Base-by-base conservation (phyloP, 1,139 yeast genomes). In the Sugiyamaella novakii region DNA sequence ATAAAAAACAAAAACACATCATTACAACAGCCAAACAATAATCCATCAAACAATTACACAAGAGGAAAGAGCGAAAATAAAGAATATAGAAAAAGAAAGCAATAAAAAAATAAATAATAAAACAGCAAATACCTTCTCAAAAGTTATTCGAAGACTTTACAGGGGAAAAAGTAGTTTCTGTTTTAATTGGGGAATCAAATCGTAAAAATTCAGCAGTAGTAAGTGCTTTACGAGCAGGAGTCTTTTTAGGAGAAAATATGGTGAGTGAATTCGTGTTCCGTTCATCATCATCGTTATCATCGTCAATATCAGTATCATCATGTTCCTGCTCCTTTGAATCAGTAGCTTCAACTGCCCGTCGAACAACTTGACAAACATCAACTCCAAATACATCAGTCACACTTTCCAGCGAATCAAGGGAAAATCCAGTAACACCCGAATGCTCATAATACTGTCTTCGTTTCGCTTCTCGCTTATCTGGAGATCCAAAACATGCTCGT, bases 321-420 rank as follows among this genome's bases (percentile, higher is more conserved):
- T 10, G 30, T 24, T 34, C 43, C 33, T 36, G 48, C 34, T 33
- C 42, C 33, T 35, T 47, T 34, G 38, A 34, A 15, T 35, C 44
- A 29, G 28, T 53, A 38, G 46, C 50, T 45, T 73, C 77, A 17
- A 75, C 75, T 1, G 81, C 83, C 17, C 83, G 68, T 54, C 76
- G 71, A 56, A 79, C 77, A n/a, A 79, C 81, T 25, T 79, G 76
- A 54, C 76, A 75, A 24, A 79, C 72, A 59, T 79, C 83, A 22
- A 79, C 82, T 28, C 83, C 83, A 63, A 78, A 78, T 40, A 78
- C 66, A 46, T 78, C 80, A 17, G 68, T 59, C 7, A 66, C 65
- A 18, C 54, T 51, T 18, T 53, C 55, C n/a, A 44, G 39, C 25
- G 52, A 55, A 37, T 57, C 62, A 45, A 50, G 44, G 17, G 52